These are phyloP conservation scores for Nyssa sinensis DNA, from an alignment of 148 eudicot species.

Conservation along the genomic window DNA sequence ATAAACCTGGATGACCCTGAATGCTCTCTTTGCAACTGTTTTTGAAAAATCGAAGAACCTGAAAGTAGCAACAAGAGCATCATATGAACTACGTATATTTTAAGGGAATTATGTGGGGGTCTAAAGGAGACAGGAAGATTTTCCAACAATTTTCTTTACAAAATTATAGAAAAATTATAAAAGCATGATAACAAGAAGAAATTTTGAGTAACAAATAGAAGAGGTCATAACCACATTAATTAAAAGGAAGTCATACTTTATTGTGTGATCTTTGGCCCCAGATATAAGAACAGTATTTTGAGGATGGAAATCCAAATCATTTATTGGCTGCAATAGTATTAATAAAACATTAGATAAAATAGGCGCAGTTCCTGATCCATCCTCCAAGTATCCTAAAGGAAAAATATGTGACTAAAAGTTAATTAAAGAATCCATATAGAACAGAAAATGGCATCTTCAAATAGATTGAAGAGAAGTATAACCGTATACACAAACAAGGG, in stretches of 20 bases:
- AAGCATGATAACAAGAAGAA: constrained; percentile 8
- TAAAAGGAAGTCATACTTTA: constrained; percentile 46
- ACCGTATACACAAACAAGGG: neutral
- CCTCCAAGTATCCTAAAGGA: constrained; percentile 1
- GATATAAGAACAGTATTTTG: constrained; percentile 67
- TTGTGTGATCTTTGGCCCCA: constrained; percentile 85
- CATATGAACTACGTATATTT: neutral
- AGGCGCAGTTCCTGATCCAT: neutral
- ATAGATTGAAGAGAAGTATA: neutral
- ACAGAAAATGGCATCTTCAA: neutral
- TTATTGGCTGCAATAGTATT: constrained; percentile 64
- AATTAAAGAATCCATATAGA: neutral
- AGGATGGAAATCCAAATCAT: constrained; percentile 92
- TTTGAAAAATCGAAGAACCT: constrained; percentile 94
- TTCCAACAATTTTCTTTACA: neutral
- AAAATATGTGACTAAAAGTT: neutral
- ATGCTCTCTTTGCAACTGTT: constrained; percentile 80
- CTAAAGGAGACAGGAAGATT: neutral
- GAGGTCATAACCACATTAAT: neutral
- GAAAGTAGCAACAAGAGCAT: constrained; percentile 16
- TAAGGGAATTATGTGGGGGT: neutral
- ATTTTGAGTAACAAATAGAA: neutral
- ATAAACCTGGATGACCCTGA: constrained; percentile 78
- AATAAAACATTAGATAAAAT: constrained; percentile 11
- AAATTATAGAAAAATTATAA: neutral